Conservation (phyloP, 2,329 filamentous ascomycete species). For the Neocatenulostroma microsporum region DNA sequence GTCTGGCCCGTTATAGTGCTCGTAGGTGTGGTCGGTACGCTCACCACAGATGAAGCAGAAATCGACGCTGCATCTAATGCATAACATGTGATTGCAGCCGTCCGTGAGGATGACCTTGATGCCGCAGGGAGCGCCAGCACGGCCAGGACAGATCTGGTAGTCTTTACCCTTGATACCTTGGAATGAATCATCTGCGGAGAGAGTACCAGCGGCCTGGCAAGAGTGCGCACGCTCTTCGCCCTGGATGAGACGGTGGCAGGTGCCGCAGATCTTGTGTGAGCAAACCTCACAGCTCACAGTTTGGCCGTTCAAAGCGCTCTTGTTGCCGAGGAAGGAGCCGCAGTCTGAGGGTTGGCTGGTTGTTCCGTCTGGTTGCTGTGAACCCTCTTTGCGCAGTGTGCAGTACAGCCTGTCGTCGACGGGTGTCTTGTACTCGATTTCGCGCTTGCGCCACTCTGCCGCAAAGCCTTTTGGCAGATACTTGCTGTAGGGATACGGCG, state of each 20-base stretch:
- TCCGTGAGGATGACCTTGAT: conserved; percentile 5
- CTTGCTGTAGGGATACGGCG: neutral
- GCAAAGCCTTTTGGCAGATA: conserved; percentile 3
- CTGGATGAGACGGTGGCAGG: neutral
- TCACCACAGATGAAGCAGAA: conserved; percentile 11
- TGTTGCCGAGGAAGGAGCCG: conserved; percentile 1
- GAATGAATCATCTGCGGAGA: neutral
- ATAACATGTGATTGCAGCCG: conserved; percentile 10
- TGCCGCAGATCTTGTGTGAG: neutral
- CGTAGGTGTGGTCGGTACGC: neutral
- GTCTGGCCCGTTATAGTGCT: neutral
- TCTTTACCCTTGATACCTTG: conserved; percentile 1
- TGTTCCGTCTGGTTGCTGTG: neutral
- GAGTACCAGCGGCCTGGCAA: neutral
- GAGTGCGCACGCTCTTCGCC: neutral
- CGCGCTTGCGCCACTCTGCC: neutral
- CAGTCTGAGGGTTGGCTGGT: neutral
- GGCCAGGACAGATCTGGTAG: conserved; percentile 5
- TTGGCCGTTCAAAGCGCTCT: neutral
- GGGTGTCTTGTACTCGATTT: conserved; percentile 5
- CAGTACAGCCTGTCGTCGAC: conserved; percentile 6
- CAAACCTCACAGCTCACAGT: neutral
- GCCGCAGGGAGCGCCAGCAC: no score
- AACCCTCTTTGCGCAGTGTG: neutral
- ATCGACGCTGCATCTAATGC: neutral